These are phyloP conservation scores for Lenzites betulinus DNA, from an alignment of 768 basidiomycete genomes.

Conservation along the genomic window DNA sequence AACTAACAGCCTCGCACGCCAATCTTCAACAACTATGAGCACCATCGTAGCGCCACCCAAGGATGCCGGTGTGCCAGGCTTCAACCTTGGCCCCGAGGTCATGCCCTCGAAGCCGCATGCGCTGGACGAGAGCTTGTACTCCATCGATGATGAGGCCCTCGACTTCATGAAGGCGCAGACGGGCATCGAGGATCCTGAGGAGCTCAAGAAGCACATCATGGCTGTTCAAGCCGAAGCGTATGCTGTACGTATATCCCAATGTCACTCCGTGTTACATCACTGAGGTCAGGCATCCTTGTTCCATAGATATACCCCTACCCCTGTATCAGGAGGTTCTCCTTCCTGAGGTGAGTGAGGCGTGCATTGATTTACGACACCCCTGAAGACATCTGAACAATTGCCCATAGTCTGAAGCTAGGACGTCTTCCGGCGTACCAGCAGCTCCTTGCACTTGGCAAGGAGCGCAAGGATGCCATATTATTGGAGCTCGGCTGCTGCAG, in stretches of 20 bases:
- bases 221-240: slow-evolving; percentile 27
- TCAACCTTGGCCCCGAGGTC: neutral
- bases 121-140: slow-evolving; percentile 13
- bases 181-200: slow-evolving; percentile 27
- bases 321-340: slow-evolving; percentile 28
- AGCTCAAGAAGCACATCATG: slow-evolving; percentile 29
- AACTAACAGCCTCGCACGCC: too few species aligned
- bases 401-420: slow-evolving; percentile 22
- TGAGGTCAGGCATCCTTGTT: too few species aligned
- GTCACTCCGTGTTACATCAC: neutral
- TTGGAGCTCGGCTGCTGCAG: slow-evolving; percentile 48
- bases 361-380: too few species aligned
- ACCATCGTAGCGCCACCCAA: neutral
- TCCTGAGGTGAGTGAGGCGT: slow-evolving; percentile 15
- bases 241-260: slow-evolving; percentile 10
- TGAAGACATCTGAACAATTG: neutral
- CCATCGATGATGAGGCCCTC: slow-evolving; percentile 16
- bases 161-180: slow-evolving; percentile 28
- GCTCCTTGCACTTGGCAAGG: slow-evolving; percentile 37
- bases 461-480: slow-evolving; percentile 37
- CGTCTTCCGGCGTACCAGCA: slow-evolving; percentile 22
- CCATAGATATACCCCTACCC: slow-evolving; percentile 28
- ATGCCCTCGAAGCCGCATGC: neutral
- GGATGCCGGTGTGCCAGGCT: neutral
- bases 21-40: neutral